Base-by-base conservation (phyloP, 2,329 filamentous ascomycete genomes). In the Colletotrichum melonis region DNA sequence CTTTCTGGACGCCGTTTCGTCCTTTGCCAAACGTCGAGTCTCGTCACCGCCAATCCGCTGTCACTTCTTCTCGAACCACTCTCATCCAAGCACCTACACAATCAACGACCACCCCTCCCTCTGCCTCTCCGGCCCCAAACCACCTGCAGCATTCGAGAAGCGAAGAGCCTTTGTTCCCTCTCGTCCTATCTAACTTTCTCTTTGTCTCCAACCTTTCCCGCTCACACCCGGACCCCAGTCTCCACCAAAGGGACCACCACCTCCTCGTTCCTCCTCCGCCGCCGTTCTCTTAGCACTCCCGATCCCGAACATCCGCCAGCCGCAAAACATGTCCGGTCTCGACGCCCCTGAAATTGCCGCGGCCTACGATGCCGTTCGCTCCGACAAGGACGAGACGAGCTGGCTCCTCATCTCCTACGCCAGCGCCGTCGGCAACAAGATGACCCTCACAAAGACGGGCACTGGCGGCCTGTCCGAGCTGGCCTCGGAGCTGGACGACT, bases 331-430 rank as follows among this genome's bases (percentile, higher is more conserved):
- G 89, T 91, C 89, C 75, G 88, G 88, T 77, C 82, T 86, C 79
- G 84, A 90, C 79, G 81, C 86, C 70, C 86, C 90, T 80, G 91
- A 92, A 57, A 89, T 93, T 78, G 84, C 86, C 68, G 85, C 87
- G 66, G 92, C 91, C 76, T 93, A 93, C 86, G 89, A 92, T 32
- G 88, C 89, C 73, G 91, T 93, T 69, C 91, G 91, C 74, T 89
- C 86, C 76, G 91, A 93, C 86, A 92, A 92, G 81, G 88, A 92
- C 74, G 82, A 85, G 69, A 89, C 87, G 75, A 92, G 91, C 83
- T 93, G 91, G 91, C 87, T 93, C 26, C 86, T 93, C 70, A 86
- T 93, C 76, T 91, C 90, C 76, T 89, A 92, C 82, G 86, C 88
- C 12, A 82, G 84, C 2, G 82, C 87, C 28, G 85, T 84, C 38